Percentiles rank a stretch among this genome's conserved stretches.
These are phyloP conservation scores for Orychophragmus violaceus DNA, from an alignment of 345 rosid genomes.

Conservation along the genomic window DNA sequence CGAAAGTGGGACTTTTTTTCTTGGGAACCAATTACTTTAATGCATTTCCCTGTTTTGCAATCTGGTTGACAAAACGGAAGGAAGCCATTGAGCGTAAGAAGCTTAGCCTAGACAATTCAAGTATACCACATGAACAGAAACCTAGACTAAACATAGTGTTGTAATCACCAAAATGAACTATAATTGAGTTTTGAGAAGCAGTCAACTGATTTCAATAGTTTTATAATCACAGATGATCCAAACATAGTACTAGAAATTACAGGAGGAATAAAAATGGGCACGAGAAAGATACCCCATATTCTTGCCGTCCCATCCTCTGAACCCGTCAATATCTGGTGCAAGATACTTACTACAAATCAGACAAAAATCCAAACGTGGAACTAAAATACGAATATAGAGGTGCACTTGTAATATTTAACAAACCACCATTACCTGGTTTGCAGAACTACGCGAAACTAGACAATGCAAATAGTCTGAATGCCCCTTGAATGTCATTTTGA, in stretches of 20 bases:
- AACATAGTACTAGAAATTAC: background rate
- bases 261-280: background rate
- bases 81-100: constrained; percentile 1
- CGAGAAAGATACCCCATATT: constrained; percentile 69
- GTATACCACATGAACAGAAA: background rate
- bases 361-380: background rate
- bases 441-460: constrained; percentile 58
- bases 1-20: constrained; percentile 41
- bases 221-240: background rate
- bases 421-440: constrained; percentile 57
- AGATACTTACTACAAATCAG: constrained; percentile 14
- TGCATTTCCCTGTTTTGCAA: constrained; percentile 88
- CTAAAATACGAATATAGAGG: background rate
- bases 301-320: constrained; percentile 97
- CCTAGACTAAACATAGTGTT: background rate
- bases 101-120: background rate
- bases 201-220: background rate
- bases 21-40: constrained; percentile 50
- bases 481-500: constrained; percentile 77
- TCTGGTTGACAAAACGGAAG: constrained; percentile 40
- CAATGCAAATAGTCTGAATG: constrained; percentile 85
- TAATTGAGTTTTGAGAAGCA: background rate
- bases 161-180: background rate
- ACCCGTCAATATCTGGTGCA: constrained; percentile 74
- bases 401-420: background rate